These are phyloP conservation scores for Fusarium verticillioides DNA, from an alignment of 2,329 filamentous ascomycete genomes.

Conservation along the genomic window DNA sequence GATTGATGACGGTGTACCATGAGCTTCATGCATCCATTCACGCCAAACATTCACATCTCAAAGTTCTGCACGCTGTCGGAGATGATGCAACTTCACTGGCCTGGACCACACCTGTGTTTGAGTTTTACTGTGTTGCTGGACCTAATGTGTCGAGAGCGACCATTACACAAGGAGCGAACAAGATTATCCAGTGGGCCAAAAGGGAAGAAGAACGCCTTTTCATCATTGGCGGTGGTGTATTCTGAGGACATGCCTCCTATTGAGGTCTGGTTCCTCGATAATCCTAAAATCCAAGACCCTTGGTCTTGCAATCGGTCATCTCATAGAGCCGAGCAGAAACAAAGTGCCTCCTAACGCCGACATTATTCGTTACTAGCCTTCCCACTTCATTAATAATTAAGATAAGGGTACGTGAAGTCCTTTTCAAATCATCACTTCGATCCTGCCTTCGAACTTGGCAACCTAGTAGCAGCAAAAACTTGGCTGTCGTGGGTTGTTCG, in stretches of 20 bases:
- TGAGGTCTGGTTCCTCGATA: conserved; percentile 35
- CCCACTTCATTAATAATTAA: conserved; percentile 22
- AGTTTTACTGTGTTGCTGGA: conserved; percentile 94
- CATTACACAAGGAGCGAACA: conserved; percentile 86
- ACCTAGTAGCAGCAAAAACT: conserved; percentile 27
- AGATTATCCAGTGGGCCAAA: conserved; percentile 90
- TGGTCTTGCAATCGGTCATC: conserved; percentile 29
- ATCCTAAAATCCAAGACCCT: conserved; percentile 35
- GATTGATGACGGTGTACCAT: conserved; percentile 86
- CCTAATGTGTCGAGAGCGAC: conserved; percentile 72
- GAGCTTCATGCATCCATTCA: conserved; percentile 88
- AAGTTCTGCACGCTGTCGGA: conserved; percentile 83
- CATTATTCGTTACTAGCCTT: conserved; percentile 39
- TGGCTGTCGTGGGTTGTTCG: conserved; percentile 10
- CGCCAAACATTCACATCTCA: conserved; percentile 83
- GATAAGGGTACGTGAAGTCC: not conserved
- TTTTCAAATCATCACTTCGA: conserved; percentile 17
- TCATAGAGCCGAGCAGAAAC: conserved; percentile 24
- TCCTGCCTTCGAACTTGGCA: conserved; percentile 24
- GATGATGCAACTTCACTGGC: conserved; percentile 83
- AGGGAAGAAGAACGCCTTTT: conserved; percentile 94
- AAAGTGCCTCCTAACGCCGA: conserved; percentile 39
- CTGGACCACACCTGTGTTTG: conserved; percentile 91
- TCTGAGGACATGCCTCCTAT: conserved; percentile 52
- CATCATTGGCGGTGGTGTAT: conserved; percentile 96